Evolutionary conservation across 2,329 filamentous ascomycete species (phyloP), one percentile per base, ranked within the genome.

Genomic region (Trichoderma sp.): DNA sequence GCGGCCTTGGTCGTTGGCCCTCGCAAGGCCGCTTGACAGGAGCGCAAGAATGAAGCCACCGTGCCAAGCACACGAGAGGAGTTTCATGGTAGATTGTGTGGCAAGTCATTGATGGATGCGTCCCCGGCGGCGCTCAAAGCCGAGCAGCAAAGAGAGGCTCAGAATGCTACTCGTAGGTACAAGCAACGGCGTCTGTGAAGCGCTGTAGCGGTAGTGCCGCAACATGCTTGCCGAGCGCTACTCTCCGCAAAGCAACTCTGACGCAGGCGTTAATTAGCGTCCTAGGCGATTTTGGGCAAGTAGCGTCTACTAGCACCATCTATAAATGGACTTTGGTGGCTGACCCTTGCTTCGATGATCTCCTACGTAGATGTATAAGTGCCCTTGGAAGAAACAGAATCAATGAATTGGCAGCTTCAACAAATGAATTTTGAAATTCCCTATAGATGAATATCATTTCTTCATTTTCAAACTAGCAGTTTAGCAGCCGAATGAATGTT

Each of bases 41-140:
- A 61, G 56, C 33, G 21, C 43, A 5, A 53, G 16, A 61, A 60
- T 40, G 24, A 33, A 43, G 37, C 57, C 43, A 33, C 24, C 65
- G 47, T 68, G 65, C 65, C 65, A 27, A 33, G 60, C 40, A 56
- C 65, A 61, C 49, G 65, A 68, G 56, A 59, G 35, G 57, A 61
- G 65, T 31, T 14, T 53, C 65, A 68, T 68, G 65, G 57, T 68
- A 55, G 40, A 13, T 6, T 31, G 14, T 56, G 43, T 47, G 33
- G 56, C 35, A 68, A 61, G 56, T 60, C 65, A 68, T 68, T 61
- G 43, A 67, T 59, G 11, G 33, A 33, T 27, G 21, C 37, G 37
- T 43, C 4, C 53, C 29, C 24, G 27, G 29, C 11, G 53, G 11
- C 57, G 31, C 57, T 47, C 37, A 49, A 49, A 29, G 24, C 31